Base-by-base conservation (phyloP, 2,329 filamentous ascomycete genomes). In the Sporothrix pseudoabietina region DNA sequence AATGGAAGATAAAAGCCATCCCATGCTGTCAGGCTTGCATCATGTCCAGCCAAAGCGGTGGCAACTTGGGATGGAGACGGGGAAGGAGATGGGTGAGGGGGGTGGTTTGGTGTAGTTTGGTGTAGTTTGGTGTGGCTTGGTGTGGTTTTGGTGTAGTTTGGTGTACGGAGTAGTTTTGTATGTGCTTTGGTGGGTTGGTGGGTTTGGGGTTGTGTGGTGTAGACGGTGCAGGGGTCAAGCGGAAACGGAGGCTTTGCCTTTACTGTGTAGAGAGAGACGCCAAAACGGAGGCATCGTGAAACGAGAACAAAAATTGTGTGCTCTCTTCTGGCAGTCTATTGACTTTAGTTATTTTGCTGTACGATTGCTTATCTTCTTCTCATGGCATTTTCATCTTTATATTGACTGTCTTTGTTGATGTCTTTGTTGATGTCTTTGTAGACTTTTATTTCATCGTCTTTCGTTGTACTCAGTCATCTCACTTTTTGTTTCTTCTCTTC, bases 11-110 rank as follows among this genome's bases (percentile, higher is more conserved):
- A 16, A 22, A 22, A 1, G 57, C 74, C 77, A 73, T 78, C 74
- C 71, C 75, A 77, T 75, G 74, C 77, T 78, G 77, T 78, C 75
- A 76, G 22, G 12, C 44, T 76, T 77, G 79, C 78, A 78, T 81
- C 77, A 79, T 80, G 78, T 77, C 78, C 79, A 79, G 78, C 78
- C 79, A 78, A 79, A 80, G 79, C 79, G 78, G 77, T 77, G 79
- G 76, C 80, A 80, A 80, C 79, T 79, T 78, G 77, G 77, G 72
- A 69, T 74, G 66, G 66, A 59, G 30, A 75, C 72, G 72, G 61
- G 44, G 75, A 68, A 72, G 61, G 71, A 69, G 44, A 54, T 26
- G 44, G 32, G 55, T n/a, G 49, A 35, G 26, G 49, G 59, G 59
- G 35, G 47, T 41, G 71, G 47, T 59, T 39, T 63, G 44, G 69